phyloP scores from a whole-genome alignment of 1,139 yeast genomes.

The Meyerozyma carpophila region DNA sequence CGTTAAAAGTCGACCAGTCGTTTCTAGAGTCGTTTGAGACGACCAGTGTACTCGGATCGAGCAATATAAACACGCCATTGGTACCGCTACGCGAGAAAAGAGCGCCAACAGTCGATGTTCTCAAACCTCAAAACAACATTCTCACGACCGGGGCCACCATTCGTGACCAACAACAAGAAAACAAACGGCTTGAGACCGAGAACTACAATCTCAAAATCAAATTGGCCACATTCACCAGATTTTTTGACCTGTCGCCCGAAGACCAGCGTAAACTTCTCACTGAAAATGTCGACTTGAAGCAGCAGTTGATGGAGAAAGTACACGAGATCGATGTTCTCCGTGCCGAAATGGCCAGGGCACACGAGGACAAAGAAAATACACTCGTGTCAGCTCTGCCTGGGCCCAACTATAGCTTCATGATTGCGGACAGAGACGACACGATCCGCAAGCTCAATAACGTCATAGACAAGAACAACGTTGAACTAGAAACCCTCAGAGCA shows the following conservation, averaged over 20 bases:
- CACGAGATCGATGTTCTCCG: slow-evolving; percentile 10
- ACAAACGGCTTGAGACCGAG: slow-evolving; percentile 49
- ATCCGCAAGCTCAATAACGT: slow-evolving; percentile 5
- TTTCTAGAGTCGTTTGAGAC: slow-evolving; percentile 1
- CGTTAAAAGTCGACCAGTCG: background rate
- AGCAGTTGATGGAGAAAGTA: slow-evolving; percentile 25
- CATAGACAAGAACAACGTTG: slow-evolving; percentile 4
- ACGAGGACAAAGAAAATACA: background rate
- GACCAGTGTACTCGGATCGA: background rate
- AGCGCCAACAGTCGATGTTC: background rate
- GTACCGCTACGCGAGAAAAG: background rate
- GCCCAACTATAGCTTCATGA: slow-evolving; percentile 1
- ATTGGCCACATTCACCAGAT: slow-evolving; percentile 47
- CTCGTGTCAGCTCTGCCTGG: background rate
- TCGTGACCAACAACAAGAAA: slow-evolving; percentile 49
- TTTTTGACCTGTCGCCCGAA: slow-evolving; percentile 41
- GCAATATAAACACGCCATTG: background rate
- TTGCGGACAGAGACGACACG: slow-evolving; percentile 7
- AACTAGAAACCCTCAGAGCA: slow-evolving; percentile 1
- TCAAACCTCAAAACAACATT: slow-evolving; percentile 10
- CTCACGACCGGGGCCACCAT: slow-evolving; percentile 29
- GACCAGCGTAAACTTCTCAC: slow-evolving; percentile 34
- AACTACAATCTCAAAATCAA: slow-evolving; percentile 60
- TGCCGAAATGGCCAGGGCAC: background rate
- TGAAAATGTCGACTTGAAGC: slow-evolving; percentile 37